A percentile compares a stretch with the other conserved stretches of the same genome.
Conservation (phyloP, 1,284 basidiomycete genomes). For the Meira nashicola region DNA sequence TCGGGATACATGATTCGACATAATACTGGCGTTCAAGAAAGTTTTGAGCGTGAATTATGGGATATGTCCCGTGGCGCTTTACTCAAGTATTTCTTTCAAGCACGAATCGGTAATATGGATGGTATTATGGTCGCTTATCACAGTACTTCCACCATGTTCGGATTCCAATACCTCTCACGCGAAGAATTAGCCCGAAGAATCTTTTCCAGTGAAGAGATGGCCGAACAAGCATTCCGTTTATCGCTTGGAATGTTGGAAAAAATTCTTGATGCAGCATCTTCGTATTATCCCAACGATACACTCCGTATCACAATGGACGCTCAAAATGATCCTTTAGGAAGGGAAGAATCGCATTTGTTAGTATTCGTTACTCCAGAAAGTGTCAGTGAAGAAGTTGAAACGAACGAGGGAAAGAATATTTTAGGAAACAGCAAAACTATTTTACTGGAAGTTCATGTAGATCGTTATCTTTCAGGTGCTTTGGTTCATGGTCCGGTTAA, state of each 20-base stretch:
- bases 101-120: conserved; percentile 93
- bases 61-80: conserved; percentile 90
- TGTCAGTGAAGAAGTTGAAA: not conserved
- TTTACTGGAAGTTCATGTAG: conserved; percentile 42
- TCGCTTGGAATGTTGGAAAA: conserved; percentile 71
- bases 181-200: conserved; percentile 80
- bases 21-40: conserved; percentile 40
- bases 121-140: conserved; percentile 93
- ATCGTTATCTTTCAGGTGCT: conserved; percentile 40
- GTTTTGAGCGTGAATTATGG: conserved; percentile 52
- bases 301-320: conserved; percentile 42
- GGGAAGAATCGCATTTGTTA: not conserved
- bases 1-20: conserved; percentile 51
- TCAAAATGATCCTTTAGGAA: conserved; percentile 7
- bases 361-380: not conserved
- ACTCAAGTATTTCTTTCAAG: conserved; percentile 94
- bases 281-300: conserved; percentile 60
- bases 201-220: conserved; percentile 65
- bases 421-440: conserved; percentile 17
- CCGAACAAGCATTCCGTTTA: conserved; percentile 71
- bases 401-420: not conserved
- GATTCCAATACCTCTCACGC: conserved; percentile 87
- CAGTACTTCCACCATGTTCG: conserved; percentile 80
- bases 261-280: conserved; percentile 63
- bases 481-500: conserved; percentile 44